Percentiles rank a stretch among this genome's conserved stretches.
Conservation (phyloP, 148 eudicot species). For the Fagopyrum homotropicum region DNA sequence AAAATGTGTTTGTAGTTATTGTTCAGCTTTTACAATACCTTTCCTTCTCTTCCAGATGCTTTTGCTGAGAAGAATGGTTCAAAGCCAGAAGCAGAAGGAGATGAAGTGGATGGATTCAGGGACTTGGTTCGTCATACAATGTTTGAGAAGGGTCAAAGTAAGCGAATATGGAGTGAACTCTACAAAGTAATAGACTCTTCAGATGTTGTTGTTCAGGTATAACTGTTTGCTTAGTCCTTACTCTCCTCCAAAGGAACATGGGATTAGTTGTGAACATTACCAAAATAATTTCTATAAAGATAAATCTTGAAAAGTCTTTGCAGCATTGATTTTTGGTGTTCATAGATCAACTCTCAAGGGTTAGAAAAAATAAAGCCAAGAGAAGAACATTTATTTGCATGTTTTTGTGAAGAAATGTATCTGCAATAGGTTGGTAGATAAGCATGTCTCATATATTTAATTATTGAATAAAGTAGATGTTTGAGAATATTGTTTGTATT, state of each 20-base stretch:
- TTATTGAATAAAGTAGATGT: not conserved
- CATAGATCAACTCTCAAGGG: not conserved
- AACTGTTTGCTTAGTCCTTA: not conserved
- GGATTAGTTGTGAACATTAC: not conserved
- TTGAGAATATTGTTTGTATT: not conserved
- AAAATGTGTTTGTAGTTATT: not conserved
- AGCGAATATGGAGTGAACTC: constrained; percentile 99
- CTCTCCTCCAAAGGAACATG: not conserved
- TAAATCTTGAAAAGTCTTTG: not conserved
- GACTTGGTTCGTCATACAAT: constrained; percentile 85
- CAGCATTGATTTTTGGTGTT: not conserved
- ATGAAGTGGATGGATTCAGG: constrained; percentile 85
- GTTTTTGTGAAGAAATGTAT: not conserved
- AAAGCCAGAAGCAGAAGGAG: constrained; percentile 37
- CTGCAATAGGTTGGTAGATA: not conserved
- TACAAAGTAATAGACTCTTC: constrained; percentile 95
- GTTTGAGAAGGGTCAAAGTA: constrained; percentile 99
- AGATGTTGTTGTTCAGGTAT: constrained; percentile 94
- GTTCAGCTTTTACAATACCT: not conserved
- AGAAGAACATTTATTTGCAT: not conserved
- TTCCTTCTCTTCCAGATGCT: constrained; percentile 33
- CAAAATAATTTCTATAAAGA: not conserved
- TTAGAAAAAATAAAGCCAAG: not conserved
- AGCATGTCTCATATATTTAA: not conserved
- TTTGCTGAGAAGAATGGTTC: constrained; percentile 54